These are phyloP conservation scores for Colletotrichum simmondsii DNA, from an alignment of 2,329 filamentous ascomycete species.

Conservation along the genomic window DNA sequence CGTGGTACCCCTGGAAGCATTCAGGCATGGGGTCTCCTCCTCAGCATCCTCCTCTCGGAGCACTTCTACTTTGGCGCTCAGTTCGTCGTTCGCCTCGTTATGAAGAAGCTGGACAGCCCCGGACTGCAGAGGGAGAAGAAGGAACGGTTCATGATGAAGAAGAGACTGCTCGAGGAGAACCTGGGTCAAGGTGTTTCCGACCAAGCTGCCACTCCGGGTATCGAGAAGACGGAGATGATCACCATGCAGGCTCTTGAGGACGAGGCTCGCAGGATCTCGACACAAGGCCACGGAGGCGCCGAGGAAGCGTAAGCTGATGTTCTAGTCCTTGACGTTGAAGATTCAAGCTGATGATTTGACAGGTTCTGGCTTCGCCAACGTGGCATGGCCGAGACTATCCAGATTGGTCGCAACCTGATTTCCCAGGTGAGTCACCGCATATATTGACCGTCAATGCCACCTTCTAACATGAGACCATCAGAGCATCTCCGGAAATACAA, in stretches of 20 bases:
- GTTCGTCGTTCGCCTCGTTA: conserved; percentile 75
- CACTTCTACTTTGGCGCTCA: conserved; percentile 88
- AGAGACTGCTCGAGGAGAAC: conserved; percentile 80
- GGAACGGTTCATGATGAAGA: conserved; percentile 84
- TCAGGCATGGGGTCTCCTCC: conserved; percentile 81
- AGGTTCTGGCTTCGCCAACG: conserved; percentile 73
- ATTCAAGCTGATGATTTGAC: background rate
- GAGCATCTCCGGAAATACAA: conserved; percentile 29
- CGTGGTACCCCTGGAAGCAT: conserved; percentile 77
- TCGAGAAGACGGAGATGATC: conserved; percentile 69
- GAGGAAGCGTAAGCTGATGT: conserved; percentile 59
- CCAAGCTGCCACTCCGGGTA: conserved; percentile 56
- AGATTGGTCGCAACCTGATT: conserved; percentile 66
- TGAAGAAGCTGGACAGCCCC: conserved; percentile 85
- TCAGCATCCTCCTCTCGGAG: conserved; percentile 87
- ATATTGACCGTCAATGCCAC: too few relatives aligned
- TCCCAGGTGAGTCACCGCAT: conserved; percentile 48
- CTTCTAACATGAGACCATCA: background rate
- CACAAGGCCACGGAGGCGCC: conserved; percentile 58
- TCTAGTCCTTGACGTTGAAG: background rate
- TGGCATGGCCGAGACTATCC: conserved; percentile 66
- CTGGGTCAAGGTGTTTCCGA: conserved; percentile 68
- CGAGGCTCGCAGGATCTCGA: conserved; percentile 64
- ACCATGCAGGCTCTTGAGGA: conserved; percentile 74
- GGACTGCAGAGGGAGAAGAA: conserved; percentile 86